A percentile compares a stretch with the other conserved stretches of the same genome.
Evolutionary conservation across 1,284 basidiomycete genomes (phyloP).

Genomic region (Kwoniella shivajii): DNA sequence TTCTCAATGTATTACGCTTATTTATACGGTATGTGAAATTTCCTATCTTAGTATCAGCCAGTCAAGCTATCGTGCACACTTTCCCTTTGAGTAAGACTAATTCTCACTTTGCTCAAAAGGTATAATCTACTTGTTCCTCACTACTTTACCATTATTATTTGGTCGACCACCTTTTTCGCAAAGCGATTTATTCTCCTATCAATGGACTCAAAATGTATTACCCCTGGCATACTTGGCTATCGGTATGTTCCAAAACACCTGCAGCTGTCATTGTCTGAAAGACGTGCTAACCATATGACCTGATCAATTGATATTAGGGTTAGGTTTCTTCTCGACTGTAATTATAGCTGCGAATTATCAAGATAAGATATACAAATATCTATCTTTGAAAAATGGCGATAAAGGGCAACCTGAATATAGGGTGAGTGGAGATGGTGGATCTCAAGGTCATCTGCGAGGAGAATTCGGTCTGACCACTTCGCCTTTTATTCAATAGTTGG

Average conservation of each 20-base stretch:
- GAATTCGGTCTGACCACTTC: neutral
- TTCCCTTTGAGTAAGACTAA: too few species aligned
- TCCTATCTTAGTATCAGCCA: neutral
- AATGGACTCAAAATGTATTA: conserved; percentile 50
- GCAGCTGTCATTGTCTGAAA: neutral
- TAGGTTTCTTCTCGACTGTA: conserved; percentile 53
- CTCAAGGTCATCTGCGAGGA: too few species aligned
- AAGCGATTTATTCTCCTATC: conserved; percentile 51
- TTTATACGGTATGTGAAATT: conserved; percentile 56
- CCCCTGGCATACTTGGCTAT: conserved; percentile 55
- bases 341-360: conserved; percentile 51
- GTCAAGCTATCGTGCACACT: neutral
- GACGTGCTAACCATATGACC: too few species aligned
- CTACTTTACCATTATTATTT: conserved; percentile 55
- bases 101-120: conserved; percentile 17
- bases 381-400: conserved; percentile 38
- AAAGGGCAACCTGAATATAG: conserved; percentile 54
- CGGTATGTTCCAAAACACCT: conserved; percentile 30
- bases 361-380: conserved; percentile 54
- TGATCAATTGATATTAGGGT: conserved; percentile 28
- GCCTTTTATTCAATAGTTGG: conserved; percentile 32
- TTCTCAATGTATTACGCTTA: conserved; percentile 57
- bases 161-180: conserved; percentile 45
- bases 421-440: too few species aligned
- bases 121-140: conserved; percentile 55